Evolutionary conservation across 805 yeast species (phyloP), one percentile per base, ranked within the genome.

Genomic region (Vanderwaltozyma verrucispora): DNA sequence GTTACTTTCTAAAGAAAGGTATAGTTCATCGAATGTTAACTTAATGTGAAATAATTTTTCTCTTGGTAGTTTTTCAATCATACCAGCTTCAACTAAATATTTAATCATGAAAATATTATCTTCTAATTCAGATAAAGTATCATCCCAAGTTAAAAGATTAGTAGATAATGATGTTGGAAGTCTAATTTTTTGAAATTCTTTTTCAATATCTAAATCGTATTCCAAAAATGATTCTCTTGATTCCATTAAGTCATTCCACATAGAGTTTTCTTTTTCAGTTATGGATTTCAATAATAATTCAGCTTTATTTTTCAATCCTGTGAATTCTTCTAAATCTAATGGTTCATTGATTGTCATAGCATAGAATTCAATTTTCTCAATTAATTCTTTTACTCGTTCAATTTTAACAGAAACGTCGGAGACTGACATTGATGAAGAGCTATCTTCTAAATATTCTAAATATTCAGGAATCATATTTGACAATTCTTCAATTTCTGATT

Each of bases 371-470:
- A 71, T 52, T 34, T 56, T 60, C 14, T 45, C 46, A 31, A 52
- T 56, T 16, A 59, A 43, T 14, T 14, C 17, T n/a, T 36, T 33
- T 8, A 36, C 19, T 7, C 2, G 17, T 3, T 36, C 2, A 5
- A 53, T 45, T 47, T 56, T 70, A 3, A 53, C 50, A 16, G 58
- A 54, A 19, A 75, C 54, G 2, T 63, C 23, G 9, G 23, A 21
- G 9, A 7, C 9, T 7, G 23, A 6, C 6, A 21, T 21, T 9
- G 23, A 21, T 21, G 23, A 21, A 7, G 23, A 21, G 9, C 9
- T 7, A 48, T 72, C 75, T 35, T 85, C 94, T 28, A 86, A 62
- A 95, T 95, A 85, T 41, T 80, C 89, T 32, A 82, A 60, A 19
- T 66, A 60, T 10, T 73, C 76, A 13, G 63, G 39, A 4, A 80